These are phyloP conservation scores for Lachnum nothofagi DNA, from an alignment of 2,329 filamentous ascomycete species.

Conservation along the genomic window DNA sequence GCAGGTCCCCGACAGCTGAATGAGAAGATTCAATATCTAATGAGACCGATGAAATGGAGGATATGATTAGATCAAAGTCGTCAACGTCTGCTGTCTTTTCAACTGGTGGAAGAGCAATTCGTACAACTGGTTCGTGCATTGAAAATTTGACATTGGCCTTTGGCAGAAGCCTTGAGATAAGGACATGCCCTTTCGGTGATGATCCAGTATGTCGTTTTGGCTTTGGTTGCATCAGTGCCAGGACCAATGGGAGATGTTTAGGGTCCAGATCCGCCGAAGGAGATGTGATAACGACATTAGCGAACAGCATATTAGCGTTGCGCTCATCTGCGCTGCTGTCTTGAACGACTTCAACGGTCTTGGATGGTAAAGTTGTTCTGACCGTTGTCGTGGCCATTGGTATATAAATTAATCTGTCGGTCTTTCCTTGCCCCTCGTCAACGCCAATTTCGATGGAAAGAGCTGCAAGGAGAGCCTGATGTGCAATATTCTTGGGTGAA, in stretches of 20 bases:
- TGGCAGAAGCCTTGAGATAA: constrained; percentile 86
- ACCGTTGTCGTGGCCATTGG: constrained; percentile 96
- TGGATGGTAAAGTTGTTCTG: constrained; percentile 88
- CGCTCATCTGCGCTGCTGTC: constrained; percentile 71
- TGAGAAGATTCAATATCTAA: constrained; percentile 95
- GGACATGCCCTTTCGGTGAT: constrained; percentile 52
- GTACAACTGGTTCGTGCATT: constrained; percentile 89
- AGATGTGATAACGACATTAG: constrained; percentile 92
- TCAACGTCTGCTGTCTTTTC: constrained; percentile 59
- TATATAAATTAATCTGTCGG: constrained; percentile 83
- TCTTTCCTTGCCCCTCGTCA: constrained; percentile 80
- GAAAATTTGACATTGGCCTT: constrained; percentile 95
- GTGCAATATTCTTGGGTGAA: constrained; percentile 82
- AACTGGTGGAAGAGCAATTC: constrained; percentile 80
- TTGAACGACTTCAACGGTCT: constrained; percentile 76
- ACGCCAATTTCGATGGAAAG: constrained; percentile 88
- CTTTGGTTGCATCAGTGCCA: constrained; percentile 65
- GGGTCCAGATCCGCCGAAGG: constrained; percentile 91
- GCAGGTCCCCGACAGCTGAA: constrained; percentile 72
- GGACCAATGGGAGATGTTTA: constrained; percentile 78
- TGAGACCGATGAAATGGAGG: constrained; percentile 87
- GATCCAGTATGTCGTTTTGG: constrained; percentile 39
- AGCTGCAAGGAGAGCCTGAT: constrained; percentile 87
- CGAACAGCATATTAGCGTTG: constrained; percentile 93
- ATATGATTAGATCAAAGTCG: constrained; percentile 93